Base-by-base conservation (phyloP, 805 yeast genomes). In the Nakazawaea laoshanensis region DNA sequence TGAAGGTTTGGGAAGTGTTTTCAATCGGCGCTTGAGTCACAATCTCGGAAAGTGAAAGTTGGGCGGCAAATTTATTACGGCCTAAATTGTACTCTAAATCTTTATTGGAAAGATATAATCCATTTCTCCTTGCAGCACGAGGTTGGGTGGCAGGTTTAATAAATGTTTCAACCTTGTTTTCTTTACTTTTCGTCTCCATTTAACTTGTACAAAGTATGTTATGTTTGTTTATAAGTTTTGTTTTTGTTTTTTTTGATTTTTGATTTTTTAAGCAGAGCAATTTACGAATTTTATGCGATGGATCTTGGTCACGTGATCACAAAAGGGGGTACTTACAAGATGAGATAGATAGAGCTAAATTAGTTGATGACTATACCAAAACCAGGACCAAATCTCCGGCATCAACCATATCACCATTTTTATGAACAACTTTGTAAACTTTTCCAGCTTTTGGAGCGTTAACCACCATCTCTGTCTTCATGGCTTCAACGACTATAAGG, bases 381-480 rank as follows among this genome's bases (percentile, higher is more conserved):
- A 88, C 95, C 32, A 80, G 96, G 29, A 92, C 95, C 41, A 86
- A 60, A 54, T 92, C 97, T 42, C 98, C 98, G 24, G 96, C 86
- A 39, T 89, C 96, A 25, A 89, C 94, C 82, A 92, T 84, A 50
- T 89, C 96, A 49, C 97, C 97, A 50, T 86, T 85, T 35, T 68
- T 66, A 54, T 86, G 95, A 37, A 75, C 56, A 28, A 85, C 63
- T 59, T 82, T 81, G 30, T 71, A 50, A 15, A 85, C 88, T 49
- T 72, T 80, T 47, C 95, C 94, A 15, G 64, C 62, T 36, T 51
- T 63, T 1, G 94, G 69, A 14, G 96, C 75, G 35, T 58, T 65
- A 22, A 89, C 94, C 32, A 75, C 71, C 96, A 89, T 89, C 59
- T 89, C 98, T 0, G 97, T 92, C 67, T 89, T 89, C 98, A 89